phyloP scores from a whole-genome alignment of 2,329 filamentous ascomycete genomes.

The Sporothrix luriei region DNA sequence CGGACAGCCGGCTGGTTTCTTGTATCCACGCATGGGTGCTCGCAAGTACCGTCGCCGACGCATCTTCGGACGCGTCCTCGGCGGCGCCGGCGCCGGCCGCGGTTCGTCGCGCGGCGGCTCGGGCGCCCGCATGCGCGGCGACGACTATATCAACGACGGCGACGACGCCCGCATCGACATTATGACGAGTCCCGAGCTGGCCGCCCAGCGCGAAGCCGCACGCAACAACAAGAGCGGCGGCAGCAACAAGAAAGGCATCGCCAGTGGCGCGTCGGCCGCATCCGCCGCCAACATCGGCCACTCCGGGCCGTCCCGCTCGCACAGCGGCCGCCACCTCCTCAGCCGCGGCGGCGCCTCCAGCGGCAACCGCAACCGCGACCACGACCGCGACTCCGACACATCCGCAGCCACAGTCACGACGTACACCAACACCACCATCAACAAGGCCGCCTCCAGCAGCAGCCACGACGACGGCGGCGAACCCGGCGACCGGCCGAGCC shows the following conservation, averaged over 20 bases:
- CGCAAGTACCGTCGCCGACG: constrained; percentile 39
- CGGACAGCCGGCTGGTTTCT: constrained; percentile 57
- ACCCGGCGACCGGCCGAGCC: constrained; percentile 35
- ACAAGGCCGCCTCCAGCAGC: constrained; percentile 31
- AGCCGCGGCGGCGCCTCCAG: constrained; percentile 12
- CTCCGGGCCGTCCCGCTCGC: constrained; percentile 21
- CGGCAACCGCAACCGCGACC: constrained; percentile 23
- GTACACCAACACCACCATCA: neutral
- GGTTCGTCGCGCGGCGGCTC: constrained; percentile 44
- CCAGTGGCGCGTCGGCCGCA: neutral
- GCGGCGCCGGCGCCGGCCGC: constrained; percentile 41
- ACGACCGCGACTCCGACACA: constrained; percentile 28
- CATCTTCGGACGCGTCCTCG: constrained; percentile 48
- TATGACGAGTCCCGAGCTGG: constrained; percentile 50
- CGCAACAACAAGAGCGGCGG: constrained; percentile 8
- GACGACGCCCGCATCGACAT: constrained; percentile 46
- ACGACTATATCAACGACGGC: constrained; percentile 39
- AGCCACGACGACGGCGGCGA: constrained; percentile 29
- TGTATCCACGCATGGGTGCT: constrained; percentile 46
- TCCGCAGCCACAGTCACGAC: constrained; percentile 1
- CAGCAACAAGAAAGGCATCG: neutral
- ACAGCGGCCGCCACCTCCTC: constrained; percentile 26
- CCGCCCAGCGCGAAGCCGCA: constrained; percentile 36
- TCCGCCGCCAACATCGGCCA: constrained; percentile 26
- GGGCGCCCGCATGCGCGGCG: constrained; percentile 41